These are phyloP conservation scores for Termitomyces sp. DNA, from an alignment of 768 basidiomycete species.

Conservation along the genomic window DNA sequence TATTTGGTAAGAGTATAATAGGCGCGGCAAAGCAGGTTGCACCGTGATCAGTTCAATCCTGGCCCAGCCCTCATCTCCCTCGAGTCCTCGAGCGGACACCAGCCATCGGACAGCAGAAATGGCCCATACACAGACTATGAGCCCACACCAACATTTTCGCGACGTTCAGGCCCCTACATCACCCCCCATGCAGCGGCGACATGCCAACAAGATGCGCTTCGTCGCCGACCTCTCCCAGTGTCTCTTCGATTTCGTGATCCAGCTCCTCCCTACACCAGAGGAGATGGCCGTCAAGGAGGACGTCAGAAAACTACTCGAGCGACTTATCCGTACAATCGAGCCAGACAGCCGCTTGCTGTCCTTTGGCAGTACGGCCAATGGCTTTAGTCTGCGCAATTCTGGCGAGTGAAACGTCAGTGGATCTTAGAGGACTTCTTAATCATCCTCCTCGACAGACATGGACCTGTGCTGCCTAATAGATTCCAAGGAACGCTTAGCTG, in stretches of 20 bases:
- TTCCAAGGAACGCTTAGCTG: constrained; percentile 71
- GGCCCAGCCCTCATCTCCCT: constrained; percentile 14
- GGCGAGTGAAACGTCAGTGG: constrained; percentile 41
- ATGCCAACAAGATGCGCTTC: constrained; percentile 59
- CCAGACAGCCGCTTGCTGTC: constrained; percentile 87
- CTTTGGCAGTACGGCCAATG: constrained; percentile 96
- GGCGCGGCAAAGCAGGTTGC: constrained; percentile 12
- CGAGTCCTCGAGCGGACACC: constrained; percentile 15
- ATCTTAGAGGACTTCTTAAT: not conserved
- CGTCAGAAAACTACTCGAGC: constrained; percentile 90
- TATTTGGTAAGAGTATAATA: constrained; percentile 21
- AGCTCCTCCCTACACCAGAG: constrained; percentile 84
- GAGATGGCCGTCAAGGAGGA: constrained; percentile 96
- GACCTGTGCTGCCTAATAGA: constrained; percentile 97
- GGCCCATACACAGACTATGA: constrained; percentile 40
- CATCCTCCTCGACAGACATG: constrained; percentile 69
- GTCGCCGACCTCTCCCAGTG: constrained; percentile 81
- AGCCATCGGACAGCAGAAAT: constrained; percentile 20
- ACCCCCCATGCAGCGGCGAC: constrained; percentile 35
- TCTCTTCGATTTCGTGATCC: constrained; percentile 91
- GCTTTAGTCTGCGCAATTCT: constrained; percentile 94
- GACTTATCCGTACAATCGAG: constrained; percentile 92
- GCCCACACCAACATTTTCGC: constrained; percentile 33
- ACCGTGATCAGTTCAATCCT: constrained; percentile 20
- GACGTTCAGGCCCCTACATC: constrained; percentile 26